Evolutionary conservation across 169 alveolate species (phyloP).

Genomic region (Cryptosporidium canis): DNA sequence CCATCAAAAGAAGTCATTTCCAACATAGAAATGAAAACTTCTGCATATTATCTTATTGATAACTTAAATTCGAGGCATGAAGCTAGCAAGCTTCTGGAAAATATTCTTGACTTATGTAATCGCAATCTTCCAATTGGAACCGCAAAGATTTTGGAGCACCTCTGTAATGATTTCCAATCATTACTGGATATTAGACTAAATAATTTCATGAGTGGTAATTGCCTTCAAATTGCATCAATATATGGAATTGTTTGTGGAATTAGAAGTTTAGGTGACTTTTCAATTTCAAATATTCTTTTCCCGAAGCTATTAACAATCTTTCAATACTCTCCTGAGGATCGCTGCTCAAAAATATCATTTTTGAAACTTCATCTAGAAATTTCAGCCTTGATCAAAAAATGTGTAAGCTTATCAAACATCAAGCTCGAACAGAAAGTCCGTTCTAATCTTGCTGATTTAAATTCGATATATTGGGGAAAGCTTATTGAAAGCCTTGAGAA

Average conservation of each 20-base stretch:
- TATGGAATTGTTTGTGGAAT: slow-evolving; percentile 65
- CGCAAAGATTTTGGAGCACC: not conserved
- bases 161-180: not conserved
- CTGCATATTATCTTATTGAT: not conserved
- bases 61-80: slow-evolving; percentile 48
- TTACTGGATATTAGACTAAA: not conserved
- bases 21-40: not conserved
- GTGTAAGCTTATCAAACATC: not conserved
- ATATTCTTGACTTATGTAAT: not conserved
- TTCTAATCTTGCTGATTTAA: not conserved
- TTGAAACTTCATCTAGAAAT: not conserved
- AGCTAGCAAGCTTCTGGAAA: slow-evolving; percentile 30
- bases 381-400: not conserved
- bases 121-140: slow-evolving; percentile 31
- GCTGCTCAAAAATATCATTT: slow-evolving; percentile 2
- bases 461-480: slow-evolving; percentile 9
- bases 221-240: slow-evolving; percentile 50
- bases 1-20: not conserved
- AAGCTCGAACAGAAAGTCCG: not conserved
- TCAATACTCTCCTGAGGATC: not conserved
- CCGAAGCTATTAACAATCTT: slow-evolving; percentile 29
- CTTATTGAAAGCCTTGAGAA: not conserved
- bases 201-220: slow-evolving; percentile 7
- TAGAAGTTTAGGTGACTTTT: slow-evolving; percentile 42
- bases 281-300: slow-evolving; percentile 9